A percentile compares a stretch with the other conserved stretches of the same genome.
Evolutionary conservation across 306 rosid species (phyloP).

Genomic region (Mucuna pruriens): DNA sequence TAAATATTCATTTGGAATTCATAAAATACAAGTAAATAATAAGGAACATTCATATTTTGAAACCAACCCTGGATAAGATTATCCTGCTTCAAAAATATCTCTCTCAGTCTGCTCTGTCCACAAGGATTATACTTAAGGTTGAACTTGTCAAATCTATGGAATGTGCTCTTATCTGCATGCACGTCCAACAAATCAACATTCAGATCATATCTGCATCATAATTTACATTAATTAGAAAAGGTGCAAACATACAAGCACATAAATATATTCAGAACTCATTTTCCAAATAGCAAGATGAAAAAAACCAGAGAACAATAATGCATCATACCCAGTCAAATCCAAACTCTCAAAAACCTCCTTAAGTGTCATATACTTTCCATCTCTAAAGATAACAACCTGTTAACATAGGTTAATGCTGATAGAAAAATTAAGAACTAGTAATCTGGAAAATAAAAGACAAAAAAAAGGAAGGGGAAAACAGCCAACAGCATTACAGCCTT

Average conservation of each 20-base stretch:
- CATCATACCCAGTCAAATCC: slow-evolving; percentile 86
- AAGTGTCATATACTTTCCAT: slow-evolving; percentile 89
- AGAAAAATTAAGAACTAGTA: slow-evolving; percentile 21
- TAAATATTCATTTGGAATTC: slow-evolving; percentile 26
- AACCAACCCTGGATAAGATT: slow-evolving; percentile 90
- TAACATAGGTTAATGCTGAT: slow-evolving; percentile 31
- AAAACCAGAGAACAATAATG: slow-evolving; percentile 2
- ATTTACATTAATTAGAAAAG: slow-evolving; percentile 40
- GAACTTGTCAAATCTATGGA: slow-evolving; percentile 95
- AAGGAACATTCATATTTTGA: slow-evolving; percentile 22
- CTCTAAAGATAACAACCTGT: slow-evolving; percentile 95
- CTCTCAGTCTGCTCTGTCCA: slow-evolving; percentile 95
- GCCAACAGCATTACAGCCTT: neutral
- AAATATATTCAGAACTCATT: neutral
- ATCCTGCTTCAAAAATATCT: slow-evolving; percentile 93
- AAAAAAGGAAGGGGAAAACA: neutral
- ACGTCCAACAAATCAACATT: slow-evolving; percentile 92
- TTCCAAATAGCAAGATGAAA: slow-evolving; percentile 12
- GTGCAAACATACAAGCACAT: slow-evolving; percentile 3
- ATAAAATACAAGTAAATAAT: slow-evolving; percentile 24
- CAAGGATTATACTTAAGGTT: slow-evolving; percentile 94
- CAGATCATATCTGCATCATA: slow-evolving; percentile 63
- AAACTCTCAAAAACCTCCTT: slow-evolving; percentile 92
- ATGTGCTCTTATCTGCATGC: slow-evolving; percentile 95
- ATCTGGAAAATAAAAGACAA: slow-evolving; percentile 31